A percentile compares a stretch with the other conserved stretches of the same genome.
Evolutionary conservation across 257 asterid species (phyloP).

Genomic region (Rubia yunnanensis): DNA sequence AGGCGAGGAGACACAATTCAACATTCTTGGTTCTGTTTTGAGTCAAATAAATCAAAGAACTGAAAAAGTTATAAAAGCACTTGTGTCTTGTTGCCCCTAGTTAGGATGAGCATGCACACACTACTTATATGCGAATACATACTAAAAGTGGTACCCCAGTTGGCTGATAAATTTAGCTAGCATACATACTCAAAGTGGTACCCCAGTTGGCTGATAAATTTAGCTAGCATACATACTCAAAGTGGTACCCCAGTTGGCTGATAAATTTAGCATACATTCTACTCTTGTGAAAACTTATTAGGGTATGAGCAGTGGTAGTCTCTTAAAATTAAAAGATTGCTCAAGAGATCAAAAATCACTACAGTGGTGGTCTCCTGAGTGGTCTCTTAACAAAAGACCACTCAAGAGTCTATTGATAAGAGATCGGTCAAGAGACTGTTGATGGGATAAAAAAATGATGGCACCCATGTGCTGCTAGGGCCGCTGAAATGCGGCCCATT

Average conservation of each 20-base stretch:
- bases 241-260: constrained; percentile 3
- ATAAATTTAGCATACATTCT: background rate
- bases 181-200: background rate
- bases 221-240: background rate
- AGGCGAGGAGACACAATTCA: background rate
- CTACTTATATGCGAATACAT: background rate
- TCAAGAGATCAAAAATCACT: too few relatives aligned
- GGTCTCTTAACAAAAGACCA: too few relatives aligned
- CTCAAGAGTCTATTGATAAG: too few relatives aligned
- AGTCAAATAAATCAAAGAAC: background rate
- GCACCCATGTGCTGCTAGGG: too few relatives aligned
- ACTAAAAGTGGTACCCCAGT: background rate
- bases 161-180: constrained; percentile 6
- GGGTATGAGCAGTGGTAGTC: too few relatives aligned
- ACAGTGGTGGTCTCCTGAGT: too few relatives aligned
- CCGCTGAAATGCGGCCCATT: too few relatives aligned
- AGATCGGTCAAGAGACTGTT: too few relatives aligned
- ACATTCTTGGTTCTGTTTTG: background rate
- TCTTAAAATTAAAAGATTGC: too few relatives aligned
- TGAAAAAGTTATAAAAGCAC: constrained; percentile 1
- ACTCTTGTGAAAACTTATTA: constrained; percentile 2
- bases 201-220: constrained; percentile 2
- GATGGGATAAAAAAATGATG: too few relatives aligned
- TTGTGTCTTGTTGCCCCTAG: background rate
- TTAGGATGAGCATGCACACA: background rate